Base-by-base conservation (phyloP, 2,329 filamentous ascomycete species). In the Annulohypoxylon truncatum region DNA sequence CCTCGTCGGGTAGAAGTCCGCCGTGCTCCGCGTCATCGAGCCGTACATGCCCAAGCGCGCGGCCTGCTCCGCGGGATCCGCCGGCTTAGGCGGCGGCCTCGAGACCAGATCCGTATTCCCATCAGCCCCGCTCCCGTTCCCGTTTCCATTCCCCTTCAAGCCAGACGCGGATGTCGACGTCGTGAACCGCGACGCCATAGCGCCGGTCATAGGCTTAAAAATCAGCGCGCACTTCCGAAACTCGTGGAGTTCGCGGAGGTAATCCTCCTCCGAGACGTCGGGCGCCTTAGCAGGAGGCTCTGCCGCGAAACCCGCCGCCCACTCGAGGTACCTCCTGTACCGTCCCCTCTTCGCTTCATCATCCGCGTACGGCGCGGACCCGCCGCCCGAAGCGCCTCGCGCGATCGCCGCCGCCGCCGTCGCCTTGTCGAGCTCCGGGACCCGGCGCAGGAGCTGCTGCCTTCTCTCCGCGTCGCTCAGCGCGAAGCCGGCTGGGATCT, bases 111-210 rank as follows among this genome's bases (percentile, higher is more conserved):
- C 74, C 2, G n/a, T n/a, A n/a, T 69, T 58, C n/a, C 68, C 54
- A n/a, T 48, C 35, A n/a, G n/a, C n/a, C 4, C n/a, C 35, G 12
- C 9, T n/a, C 5, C n/a, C 35, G 5, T n/a, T 8, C 15, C 69
- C 55, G 20, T 48, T 58, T 6, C 31, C 4, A 62, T 12, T 61
- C 61, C 3, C 64, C 71, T 3, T 72, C 62, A 31, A 80, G 5
- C 4, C 28, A 2, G 50, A 20, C 1, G 52, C 44, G 7, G 79
- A 73, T 7, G 79, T 72, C 0, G 85, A 82, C 7, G 92, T 90
- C 0, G 94, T 97, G 77, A 99, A 99, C 0, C 95, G 90, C 18
- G 92, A 93, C 13, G 95, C 96, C 93, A 99, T 98, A 68, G 93
- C 85, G 0, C 94, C 94, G 1, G 92, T 93, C 81, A 97, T 92